These are phyloP conservation scores for Beauveria bassiana DNA, from an alignment of 2,329 filamentous ascomycete genomes.

Conservation along the genomic window DNA sequence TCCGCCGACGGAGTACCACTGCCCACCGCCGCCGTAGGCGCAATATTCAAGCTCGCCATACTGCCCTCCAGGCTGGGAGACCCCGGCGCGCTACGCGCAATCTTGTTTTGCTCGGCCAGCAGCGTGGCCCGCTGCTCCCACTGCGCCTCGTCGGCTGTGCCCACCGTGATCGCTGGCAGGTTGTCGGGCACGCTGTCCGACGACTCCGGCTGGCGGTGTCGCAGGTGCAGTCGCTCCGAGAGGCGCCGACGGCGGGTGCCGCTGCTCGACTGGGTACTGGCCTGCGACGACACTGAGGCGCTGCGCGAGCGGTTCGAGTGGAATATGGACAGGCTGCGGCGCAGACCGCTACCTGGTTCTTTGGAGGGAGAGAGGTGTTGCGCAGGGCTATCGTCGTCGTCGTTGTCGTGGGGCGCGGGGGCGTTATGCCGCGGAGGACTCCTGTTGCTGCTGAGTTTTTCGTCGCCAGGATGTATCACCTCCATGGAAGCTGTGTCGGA, in stretches of 20 bases:
- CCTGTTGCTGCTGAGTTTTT: conserved; percentile 17
- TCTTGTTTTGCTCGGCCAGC: conserved; percentile 58
- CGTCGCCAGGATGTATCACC: conserved; percentile 60
- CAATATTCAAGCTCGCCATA: not conserved
- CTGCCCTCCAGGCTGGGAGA: conserved; percentile 22
- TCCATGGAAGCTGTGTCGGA: conserved; percentile 78
- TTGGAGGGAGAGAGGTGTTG: conserved; percentile 21
- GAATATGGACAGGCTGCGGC: conserved; percentile 40
- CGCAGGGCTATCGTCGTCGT: conserved; percentile 20
- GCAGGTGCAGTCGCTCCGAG: conserved; percentile 63
- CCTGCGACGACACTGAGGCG: conserved; percentile 36
- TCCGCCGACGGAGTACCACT: conserved; percentile 19
- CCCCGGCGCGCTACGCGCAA: conserved; percentile 34
- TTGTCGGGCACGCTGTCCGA: conserved; percentile 72
- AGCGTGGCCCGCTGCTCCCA: conserved; percentile 96
- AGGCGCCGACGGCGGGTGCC: conserved; percentile 33
- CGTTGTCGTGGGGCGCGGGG: conserved; percentile 16
- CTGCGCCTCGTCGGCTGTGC: conserved; percentile 53
- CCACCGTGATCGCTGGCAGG: conserved; percentile 63
- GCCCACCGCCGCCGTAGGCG: conserved; percentile 20
- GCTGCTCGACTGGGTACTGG: conserved; percentile 25
- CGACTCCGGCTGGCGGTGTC: conserved; percentile 43
- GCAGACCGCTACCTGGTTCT: conserved; percentile 24
- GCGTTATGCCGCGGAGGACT: conserved; percentile 9
- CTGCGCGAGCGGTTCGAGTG: conserved; percentile 40